Conservation (phyloP, 805 yeast species). For the Sugiyamaella boreocaroliniensis region DNA sequence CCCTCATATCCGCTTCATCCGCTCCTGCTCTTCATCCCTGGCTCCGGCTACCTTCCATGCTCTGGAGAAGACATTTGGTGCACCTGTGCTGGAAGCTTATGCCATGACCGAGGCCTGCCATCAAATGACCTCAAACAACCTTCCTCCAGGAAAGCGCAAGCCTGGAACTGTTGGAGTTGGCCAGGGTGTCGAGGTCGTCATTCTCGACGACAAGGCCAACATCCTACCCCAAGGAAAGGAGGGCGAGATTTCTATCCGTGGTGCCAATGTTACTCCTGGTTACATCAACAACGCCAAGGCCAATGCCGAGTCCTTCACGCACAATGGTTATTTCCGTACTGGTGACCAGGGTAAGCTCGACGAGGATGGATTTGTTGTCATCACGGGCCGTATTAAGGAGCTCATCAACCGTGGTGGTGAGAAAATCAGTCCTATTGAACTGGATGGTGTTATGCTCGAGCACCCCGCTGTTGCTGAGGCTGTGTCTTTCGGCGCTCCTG, state of each 20-base stretch:
- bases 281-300: conserved; percentile 69
- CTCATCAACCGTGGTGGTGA: conserved; percentile 74
- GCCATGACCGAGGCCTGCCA: conserved; percentile 82
- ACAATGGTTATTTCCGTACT: conserved; percentile 60
- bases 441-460: conserved; percentile 54
- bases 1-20: conserved; percentile 54
- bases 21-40: conserved; percentile 66
- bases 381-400: conserved; percentile 70
- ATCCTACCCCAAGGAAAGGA: conserved; percentile 43
- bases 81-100: conserved; percentile 70
- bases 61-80: conserved; percentile 50
- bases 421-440: conserved; percentile 66
- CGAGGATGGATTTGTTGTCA: conserved; percentile 48
- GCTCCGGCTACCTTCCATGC: conserved; percentile 58
- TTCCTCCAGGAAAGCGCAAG: conserved; percentile 58
- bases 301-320: conserved; percentile 57
- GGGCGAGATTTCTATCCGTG: conserved; percentile 67
- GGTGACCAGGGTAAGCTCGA: conserved; percentile 71
- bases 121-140: conserved; percentile 66
- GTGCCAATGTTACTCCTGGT: conserved; percentile 63
- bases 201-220: conserved; percentile 46
- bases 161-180: conserved; percentile 73
- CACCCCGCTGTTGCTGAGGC: conserved; percentile 63
- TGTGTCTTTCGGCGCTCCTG: conserved; percentile 62
- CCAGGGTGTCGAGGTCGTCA: conserved; percentile 57